Percentiles rank a stretch among this genome's conserved stretches.
Evolutionary conservation across 2,329 filamentous ascomycete genomes (phyloP).

Genomic region (Calonectria crousiana): DNA sequence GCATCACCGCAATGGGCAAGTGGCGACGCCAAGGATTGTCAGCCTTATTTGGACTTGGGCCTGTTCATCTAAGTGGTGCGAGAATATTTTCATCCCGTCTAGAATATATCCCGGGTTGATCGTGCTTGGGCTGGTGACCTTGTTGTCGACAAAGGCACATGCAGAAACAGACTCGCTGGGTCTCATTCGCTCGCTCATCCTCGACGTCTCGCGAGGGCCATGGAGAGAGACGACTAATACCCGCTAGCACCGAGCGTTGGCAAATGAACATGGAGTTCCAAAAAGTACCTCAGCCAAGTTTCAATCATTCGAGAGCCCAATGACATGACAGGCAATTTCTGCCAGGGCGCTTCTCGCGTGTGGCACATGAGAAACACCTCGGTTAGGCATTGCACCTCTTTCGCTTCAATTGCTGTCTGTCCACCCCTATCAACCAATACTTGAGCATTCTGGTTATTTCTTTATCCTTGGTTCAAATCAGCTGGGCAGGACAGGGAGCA

Average conservation of each 20-base stretch:
- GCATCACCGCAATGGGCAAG: constrained; percentile 2
- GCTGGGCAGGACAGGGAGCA: background rate
- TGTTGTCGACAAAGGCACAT: background rate
- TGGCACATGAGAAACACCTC: background rate
- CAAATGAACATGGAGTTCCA: background rate
- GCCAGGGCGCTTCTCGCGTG: background rate
- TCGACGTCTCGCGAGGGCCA: background rate
- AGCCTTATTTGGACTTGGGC: background rate
- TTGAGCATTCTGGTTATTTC: background rate
- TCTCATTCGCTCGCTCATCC: background rate
- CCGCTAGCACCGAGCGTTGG: background rate
- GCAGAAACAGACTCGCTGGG: background rate
- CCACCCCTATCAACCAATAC: background rate
- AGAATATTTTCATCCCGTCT: background rate
- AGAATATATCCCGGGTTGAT: background rate
- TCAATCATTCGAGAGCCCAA: background rate
- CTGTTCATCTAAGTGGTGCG: background rate
- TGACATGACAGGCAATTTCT: background rate
- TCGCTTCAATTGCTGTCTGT: background rate
- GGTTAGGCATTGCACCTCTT: background rate
- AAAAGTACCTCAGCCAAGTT: background rate
- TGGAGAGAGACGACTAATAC: background rate
- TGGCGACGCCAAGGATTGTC: constrained; percentile 2
- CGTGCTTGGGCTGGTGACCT: background rate
- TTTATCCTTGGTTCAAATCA: background rate